Conservation (phyloP, 2,329 filamentous ascomycete genomes). For the Penicillium crustosum region DNA sequence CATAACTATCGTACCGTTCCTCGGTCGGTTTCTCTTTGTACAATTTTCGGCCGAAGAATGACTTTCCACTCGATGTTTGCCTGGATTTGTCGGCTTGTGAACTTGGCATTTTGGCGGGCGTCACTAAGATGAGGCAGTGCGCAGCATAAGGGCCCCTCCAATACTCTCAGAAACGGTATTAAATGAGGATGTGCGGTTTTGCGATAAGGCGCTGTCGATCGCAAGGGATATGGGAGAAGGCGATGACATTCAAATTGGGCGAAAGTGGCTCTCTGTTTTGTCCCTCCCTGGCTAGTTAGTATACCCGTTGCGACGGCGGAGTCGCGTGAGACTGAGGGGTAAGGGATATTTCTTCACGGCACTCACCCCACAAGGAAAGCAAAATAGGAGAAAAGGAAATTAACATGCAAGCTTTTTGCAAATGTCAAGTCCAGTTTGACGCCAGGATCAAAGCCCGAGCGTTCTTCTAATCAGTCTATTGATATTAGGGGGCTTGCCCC, state of each 20-base stretch:
- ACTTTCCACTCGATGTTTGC: constrained; percentile 77
- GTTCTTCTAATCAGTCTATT: constrained; percentile 15
- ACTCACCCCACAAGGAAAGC: constrained; percentile 19
- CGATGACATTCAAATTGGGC: constrained; percentile 23
- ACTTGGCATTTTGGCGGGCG: constrained; percentile 51
- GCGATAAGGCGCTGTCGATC: constrained; percentile 16
- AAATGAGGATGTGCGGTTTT: not conserved
- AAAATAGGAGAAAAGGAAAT: constrained; percentile 12
- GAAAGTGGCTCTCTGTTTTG: constrained; percentile 18
- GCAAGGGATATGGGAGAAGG: constrained; percentile 16
- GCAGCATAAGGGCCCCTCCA: constrained; percentile 35
- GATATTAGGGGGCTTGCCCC: constrained; percentile 23
- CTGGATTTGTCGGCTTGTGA: constrained; percentile 73
- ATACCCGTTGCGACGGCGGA: constrained; percentile 21
- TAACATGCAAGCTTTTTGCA: constrained; percentile 21
- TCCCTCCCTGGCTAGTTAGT: constrained; percentile 26
- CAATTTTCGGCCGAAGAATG: constrained; percentile 79
- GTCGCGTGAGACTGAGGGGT: constrained; percentile 6
- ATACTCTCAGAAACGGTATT: constrained; percentile 11
- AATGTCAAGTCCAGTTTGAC: constrained; percentile 22
- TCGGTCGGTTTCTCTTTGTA: constrained; percentile 74
- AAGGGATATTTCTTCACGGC: not conserved
- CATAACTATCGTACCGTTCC: constrained; percentile 61
- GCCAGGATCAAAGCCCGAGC: constrained; percentile 30
- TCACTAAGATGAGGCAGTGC: constrained; percentile 30